Evolutionary conservation across 2,329 filamentous ascomycete species (phyloP).

Genomic region (Alternaria conjuncta): DNA sequence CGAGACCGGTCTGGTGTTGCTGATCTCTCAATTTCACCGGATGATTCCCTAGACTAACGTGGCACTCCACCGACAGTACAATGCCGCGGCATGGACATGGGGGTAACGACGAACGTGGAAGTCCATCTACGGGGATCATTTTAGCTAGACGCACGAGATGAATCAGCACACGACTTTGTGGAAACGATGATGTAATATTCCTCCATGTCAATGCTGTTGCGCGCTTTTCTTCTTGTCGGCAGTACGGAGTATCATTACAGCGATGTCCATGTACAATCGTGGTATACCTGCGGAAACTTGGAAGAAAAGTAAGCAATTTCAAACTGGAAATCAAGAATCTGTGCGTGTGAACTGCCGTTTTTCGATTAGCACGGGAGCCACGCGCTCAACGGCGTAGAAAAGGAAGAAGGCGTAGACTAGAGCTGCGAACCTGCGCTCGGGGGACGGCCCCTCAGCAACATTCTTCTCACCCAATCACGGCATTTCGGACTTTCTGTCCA

Average conservation of each 20-base stretch:
- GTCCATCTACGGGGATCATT: neutral
- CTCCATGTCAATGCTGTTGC: neutral
- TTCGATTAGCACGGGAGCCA: slow-evolving; percentile 9
- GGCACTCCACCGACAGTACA: slow-evolving; percentile 6
- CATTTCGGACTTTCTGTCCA: slow-evolving; percentile 5
- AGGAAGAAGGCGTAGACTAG: slow-evolving; percentile 14
- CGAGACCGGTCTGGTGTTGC: slow-evolving; percentile 13
- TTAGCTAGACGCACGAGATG: neutral
- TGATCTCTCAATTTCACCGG: slow-evolving; percentile 13
- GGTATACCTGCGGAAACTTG: slow-evolving; percentile 3
- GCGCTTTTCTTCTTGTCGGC: neutral
- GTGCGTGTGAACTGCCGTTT: neutral
- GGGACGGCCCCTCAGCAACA: slow-evolving; percentile 8
- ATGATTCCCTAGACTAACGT: slow-evolving; percentile 9
- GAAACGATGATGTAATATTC: neutral
- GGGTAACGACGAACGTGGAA: neutral
- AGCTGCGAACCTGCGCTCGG: slow-evolving; percentile 29
- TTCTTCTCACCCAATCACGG: slow-evolving; percentile 7
- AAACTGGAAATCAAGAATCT: neutral
- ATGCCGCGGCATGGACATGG: slow-evolving; percentile 2
- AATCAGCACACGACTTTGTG: neutral
- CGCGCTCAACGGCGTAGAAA: slow-evolving; percentile 15
- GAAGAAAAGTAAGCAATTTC: slow-evolving; percentile 3
- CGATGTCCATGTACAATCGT: neutral
- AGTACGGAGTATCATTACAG: neutral